Percentiles rank a stretch among this genome's conserved stretches.
Conservation (phyloP, 2,329 filamentous ascomycete genomes). For the Hymenotorrendiella dingleyae region DNA sequence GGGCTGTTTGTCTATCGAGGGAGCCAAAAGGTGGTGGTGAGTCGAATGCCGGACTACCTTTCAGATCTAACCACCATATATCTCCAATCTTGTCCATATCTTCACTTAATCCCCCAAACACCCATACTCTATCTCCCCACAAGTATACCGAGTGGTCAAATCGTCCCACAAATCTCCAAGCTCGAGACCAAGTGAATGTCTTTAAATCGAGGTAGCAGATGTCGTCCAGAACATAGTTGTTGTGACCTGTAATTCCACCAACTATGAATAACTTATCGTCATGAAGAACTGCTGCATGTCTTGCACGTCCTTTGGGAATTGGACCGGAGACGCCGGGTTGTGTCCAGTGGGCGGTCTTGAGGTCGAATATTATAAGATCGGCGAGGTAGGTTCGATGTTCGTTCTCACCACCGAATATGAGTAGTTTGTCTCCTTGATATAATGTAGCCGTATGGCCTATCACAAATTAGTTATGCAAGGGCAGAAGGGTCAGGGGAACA, state of each 20-base stretch:
- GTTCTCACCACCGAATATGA: constrained; percentile 97
- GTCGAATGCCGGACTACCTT: constrained; percentile 81
- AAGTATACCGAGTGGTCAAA: constrained; percentile 96
- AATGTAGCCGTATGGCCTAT: constrained; percentile 89
- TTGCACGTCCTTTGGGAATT: constrained; percentile 80
- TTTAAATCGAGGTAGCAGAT: constrained; percentile 95
- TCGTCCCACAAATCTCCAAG: constrained; percentile 90
- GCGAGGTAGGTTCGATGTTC: constrained; percentile 94
- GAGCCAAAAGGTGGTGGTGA: constrained; percentile 55
- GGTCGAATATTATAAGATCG: constrained; percentile 91
- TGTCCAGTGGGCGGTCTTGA: constrained; percentile 92
- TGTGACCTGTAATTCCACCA: constrained; percentile 89
- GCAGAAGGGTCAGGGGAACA: constrained; percentile 21
- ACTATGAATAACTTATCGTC: constrained; percentile 96
- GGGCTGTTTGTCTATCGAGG: constrained; percentile 35
- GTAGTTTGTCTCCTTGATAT: constrained; percentile 89
- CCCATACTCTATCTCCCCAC: constrained; percentile 88
- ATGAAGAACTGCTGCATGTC: constrained; percentile 85
- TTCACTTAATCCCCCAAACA: constrained; percentile 89
- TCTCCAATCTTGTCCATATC: constrained; percentile 97
- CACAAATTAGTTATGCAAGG: constrained; percentile 4
- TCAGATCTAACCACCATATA: constrained; percentile 94
- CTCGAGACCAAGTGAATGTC: constrained; percentile 94
- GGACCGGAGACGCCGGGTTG: constrained; percentile 82
- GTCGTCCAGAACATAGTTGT: constrained; percentile 88